phyloP scores from a whole-genome alignment of 2,329 filamentous ascomycete species.

The Penicillium paneum region DNA sequence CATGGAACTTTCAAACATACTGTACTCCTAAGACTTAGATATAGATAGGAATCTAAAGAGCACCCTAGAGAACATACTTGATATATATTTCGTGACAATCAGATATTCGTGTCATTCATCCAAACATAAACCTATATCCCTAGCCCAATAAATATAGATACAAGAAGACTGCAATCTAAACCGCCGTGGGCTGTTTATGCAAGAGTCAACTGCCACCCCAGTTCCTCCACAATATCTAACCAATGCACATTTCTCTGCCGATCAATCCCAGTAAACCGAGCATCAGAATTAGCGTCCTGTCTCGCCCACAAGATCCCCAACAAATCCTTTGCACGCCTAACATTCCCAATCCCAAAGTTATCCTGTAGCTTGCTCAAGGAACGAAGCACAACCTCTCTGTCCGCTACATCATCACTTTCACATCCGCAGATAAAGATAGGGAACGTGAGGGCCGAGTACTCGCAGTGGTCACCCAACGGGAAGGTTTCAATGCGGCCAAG shows the following conservation, averaged over 20 bases:
- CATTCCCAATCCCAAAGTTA: slow-evolving; percentile 39
- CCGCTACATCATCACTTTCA: slow-evolving; percentile 24
- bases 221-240: slow-evolving; percentile 32
- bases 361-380: slow-evolving; percentile 29
- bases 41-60: too few relatives aligned
- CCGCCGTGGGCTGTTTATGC: slow-evolving; percentile 16
- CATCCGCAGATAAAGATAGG: slow-evolving; percentile 39
- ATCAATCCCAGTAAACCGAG: background rate
- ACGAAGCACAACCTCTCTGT: slow-evolving; percentile 26
- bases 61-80: background rate
- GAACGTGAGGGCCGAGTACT: slow-evolving; percentile 39
- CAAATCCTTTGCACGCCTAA: slow-evolving; percentile 32
- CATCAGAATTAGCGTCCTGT: slow-evolving; percentile 11
- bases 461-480: slow-evolving; percentile 34
- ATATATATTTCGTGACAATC: background rate
- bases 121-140: background rate
- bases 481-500: slow-evolving; percentile 25
- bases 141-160: background rate
- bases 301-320: slow-evolving; percentile 29
- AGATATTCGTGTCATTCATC: background rate
- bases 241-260: slow-evolving; percentile 23
- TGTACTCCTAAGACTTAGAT: too few relatives aligned
- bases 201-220: slow-evolving; percentile 35
- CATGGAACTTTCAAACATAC: too few relatives aligned
- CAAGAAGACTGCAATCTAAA: background rate